These are phyloP conservation scores for Cytospora piceicola DNA, from an alignment of 2,329 filamentous ascomycete species.

Conservation along the genomic window DNA sequence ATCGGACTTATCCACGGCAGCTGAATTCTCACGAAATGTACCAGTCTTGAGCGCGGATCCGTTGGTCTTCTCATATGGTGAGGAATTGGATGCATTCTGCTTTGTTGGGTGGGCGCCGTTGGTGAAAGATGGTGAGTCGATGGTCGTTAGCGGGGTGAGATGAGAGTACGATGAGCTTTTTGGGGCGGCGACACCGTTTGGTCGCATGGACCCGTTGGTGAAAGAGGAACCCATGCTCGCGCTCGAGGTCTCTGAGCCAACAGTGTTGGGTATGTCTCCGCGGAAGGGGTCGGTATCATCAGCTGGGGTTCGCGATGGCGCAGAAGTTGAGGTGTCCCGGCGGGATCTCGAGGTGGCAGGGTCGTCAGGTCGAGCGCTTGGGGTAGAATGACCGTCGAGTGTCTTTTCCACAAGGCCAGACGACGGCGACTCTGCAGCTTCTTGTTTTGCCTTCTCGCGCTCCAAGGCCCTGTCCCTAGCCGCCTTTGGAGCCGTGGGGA, in stretches of 20 bases:
- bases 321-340: slow-evolving; percentile 42
- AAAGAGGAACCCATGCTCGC: slow-evolving; percentile 72
- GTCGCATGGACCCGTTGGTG: slow-evolving; percentile 58
- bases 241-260: slow-evolving; percentile 73
- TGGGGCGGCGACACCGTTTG: slow-evolving; percentile 47
- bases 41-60: slow-evolving; percentile 38
- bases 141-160: slow-evolving; percentile 55
- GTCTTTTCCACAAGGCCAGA: slow-evolving; percentile 31
- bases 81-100: slow-evolving; percentile 58
- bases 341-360: slow-evolving; percentile 41
- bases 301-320: slow-evolving; percentile 43
- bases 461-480: slow-evolving; percentile 61
- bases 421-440: slow-evolving; percentile 43
- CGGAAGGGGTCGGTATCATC: slow-evolving; percentile 64
- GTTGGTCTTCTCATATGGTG: slow-evolving; percentile 46
- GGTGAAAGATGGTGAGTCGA: slow-evolving; percentile 56
- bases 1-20: slow-evolving; percentile 39
- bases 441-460: slow-evolving; percentile 62
- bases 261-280: slow-evolving; percentile 70
- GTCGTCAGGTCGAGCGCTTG: slow-evolving; percentile 32
- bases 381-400: slow-evolving; percentile 36
- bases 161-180: slow-evolving; percentile 47
- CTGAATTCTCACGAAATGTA: slow-evolving; percentile 38
- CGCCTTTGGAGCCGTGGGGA: slow-evolving; percentile 75
- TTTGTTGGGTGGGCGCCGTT: slow-evolving; percentile 54